Percentiles rank a stretch among this genome's conserved stretches.
These are phyloP conservation scores for Lagenidium sp. DNA, from an alignment of 352 stramenopile genomes.

Conservation along the genomic window DNA sequence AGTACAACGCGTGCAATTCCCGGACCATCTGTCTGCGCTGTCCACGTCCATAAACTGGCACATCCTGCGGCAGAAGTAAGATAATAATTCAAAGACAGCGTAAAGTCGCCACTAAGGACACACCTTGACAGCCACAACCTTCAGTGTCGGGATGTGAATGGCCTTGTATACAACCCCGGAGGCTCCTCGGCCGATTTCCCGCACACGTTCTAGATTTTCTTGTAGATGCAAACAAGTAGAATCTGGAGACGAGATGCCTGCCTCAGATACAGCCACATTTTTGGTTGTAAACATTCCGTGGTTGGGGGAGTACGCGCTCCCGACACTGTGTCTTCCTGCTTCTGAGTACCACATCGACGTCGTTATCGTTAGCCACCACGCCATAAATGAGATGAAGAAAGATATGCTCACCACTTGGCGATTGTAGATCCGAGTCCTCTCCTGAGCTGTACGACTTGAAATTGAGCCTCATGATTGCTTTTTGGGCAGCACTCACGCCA, in stretches of 20 bases:
- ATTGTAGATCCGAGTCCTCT: conserved; percentile 56
- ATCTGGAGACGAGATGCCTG: conserved; percentile 78
- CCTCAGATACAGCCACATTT: conserved; percentile 75
- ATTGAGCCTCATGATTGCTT: conserved; percentile 53
- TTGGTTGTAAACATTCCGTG: conserved; percentile 84
- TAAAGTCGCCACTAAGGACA: neutral
- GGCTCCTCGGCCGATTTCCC: conserved; percentile 68
- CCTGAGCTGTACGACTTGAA: conserved; percentile 64
- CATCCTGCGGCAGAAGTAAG: conserved; percentile 33
- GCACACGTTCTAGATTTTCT: conserved; percentile 75
- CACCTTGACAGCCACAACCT: conserved; percentile 87
- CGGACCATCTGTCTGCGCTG: conserved; percentile 87
- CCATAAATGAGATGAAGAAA: neutral
- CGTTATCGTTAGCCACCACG: no score
- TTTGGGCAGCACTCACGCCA: conserved; percentile 48
- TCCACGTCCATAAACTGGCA: conserved; percentile 73
- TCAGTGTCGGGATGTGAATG: conserved; percentile 87
- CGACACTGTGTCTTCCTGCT: conserved; percentile 44
- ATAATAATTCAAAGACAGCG: neutral
- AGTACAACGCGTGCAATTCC: conserved; percentile 86
- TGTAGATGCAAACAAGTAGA: conserved; percentile 66
- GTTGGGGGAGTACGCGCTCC: conserved; percentile 83
- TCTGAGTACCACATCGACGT: no score
- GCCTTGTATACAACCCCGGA: conserved; percentile 85
- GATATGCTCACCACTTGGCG: conserved; percentile 36